Percentiles rank a stretch among this genome's conserved stretches.
Conservation (phyloP, 2,329 filamentous ascomycete species). For the Neurospora crassa region DNA sequence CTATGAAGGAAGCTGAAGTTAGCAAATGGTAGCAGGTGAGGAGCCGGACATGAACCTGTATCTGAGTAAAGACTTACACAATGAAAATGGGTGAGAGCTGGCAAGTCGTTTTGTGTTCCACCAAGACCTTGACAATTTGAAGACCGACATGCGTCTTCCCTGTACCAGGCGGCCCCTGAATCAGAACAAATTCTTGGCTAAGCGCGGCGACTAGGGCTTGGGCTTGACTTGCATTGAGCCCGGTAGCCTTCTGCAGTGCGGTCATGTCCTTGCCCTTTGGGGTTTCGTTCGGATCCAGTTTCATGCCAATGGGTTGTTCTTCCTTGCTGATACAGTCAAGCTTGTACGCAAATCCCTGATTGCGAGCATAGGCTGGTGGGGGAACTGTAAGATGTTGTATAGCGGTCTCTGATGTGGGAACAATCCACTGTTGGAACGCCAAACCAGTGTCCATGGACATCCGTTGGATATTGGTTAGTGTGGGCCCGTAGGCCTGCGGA, state of each 20-base stretch:
- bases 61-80: not conserved
- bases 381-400: not conserved
- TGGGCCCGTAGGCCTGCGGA: slow-evolving; percentile 10
- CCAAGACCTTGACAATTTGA: slow-evolving; percentile 45
- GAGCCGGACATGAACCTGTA: not conserved
- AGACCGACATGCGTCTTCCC: slow-evolving; percentile 56
- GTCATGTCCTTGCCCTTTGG: not conserved
- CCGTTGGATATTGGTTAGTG: slow-evolving; percentile 9
- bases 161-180: slow-evolving; percentile 63
- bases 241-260: not conserved
- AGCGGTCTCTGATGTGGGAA: not conserved
- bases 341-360: slow-evolving; percentile 4
- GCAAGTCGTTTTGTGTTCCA: slow-evolving; percentile 31
- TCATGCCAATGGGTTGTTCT: not conserved
- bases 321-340: not conserved
- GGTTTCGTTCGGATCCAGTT: not conserved
- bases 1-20: not conserved
- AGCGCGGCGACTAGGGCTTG: slow-evolving; percentile 43
- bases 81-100: slow-evolving; percentile 34
- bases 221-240: slow-evolving; percentile 43
- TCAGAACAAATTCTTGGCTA: slow-evolving; percentile 43
- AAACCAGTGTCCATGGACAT: slow-evolving; percentile 7
- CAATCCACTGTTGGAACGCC: slow-evolving; percentile 8
- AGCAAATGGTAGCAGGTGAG: not conserved
- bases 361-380: not conserved